phyloP scores from a whole-genome alignment of 2,329 filamentous ascomycete genomes.

The Aspergillus fijiensis region DNA sequence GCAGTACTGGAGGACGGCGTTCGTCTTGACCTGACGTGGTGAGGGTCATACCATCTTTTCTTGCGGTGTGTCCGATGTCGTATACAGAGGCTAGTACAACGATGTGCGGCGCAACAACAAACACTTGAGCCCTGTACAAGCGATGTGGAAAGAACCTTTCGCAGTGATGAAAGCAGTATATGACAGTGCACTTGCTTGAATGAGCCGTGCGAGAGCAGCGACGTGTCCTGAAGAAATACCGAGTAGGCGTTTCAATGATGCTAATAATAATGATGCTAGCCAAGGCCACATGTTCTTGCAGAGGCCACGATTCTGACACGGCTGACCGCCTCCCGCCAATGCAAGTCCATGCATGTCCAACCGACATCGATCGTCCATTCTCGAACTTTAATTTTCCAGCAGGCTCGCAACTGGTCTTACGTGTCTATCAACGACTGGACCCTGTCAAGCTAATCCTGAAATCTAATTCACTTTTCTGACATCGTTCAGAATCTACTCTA shows the following conservation, averaged over 20 bases:
- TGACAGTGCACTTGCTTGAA: not conserved
- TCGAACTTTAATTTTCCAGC: not conserved
- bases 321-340: constrained; percentile 35
- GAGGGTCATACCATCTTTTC: constrained; percentile 20
- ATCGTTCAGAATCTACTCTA: too few relatives aligned
- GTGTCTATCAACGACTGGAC: not conserved
- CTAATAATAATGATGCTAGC: constrained; percentile 14
- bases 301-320: constrained; percentile 28
- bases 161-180: not conserved
- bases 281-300: constrained; percentile 37
- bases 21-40: not conserved
- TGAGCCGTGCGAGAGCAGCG: not conserved
- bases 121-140: not conserved
- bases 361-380: not conserved
- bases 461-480: too few relatives aligned
- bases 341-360: not conserved
- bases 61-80: not conserved
- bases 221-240: constrained; percentile 11
- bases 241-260: constrained; percentile 2
- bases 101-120: not conserved
- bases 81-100: not conserved
- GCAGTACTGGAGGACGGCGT: not conserved
- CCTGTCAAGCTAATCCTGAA: not conserved
- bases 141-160: not conserved
- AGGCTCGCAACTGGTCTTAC: constrained; percentile 1